phyloP scores from a whole-genome alignment of 1,284 basidiomycete species.

The Pulveroboletus sp. region DNA sequence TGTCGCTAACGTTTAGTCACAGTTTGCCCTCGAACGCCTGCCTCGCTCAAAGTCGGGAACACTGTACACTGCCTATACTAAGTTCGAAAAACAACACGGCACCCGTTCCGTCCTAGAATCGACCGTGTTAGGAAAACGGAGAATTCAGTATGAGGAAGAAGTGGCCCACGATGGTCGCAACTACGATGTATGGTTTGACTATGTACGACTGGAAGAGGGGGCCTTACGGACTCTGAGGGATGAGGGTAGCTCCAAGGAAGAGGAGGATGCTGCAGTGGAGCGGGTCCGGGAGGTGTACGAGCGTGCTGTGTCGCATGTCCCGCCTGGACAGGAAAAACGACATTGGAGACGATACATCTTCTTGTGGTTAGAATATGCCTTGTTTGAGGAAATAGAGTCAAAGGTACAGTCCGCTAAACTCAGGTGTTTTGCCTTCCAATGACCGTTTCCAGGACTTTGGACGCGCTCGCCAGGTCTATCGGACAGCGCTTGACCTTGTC shows the following conservation, averaged over 20 bases:
- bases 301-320: constrained; percentile 93
- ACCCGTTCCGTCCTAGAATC: constrained; percentile 85
- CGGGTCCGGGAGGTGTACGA: constrained; percentile 95
- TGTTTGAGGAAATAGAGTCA: constrained; percentile 96
- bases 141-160: constrained; percentile 98
- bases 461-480: constrained; percentile 89
- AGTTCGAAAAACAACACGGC: constrained; percentile 98
- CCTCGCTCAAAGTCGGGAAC: constrained; percentile 87
- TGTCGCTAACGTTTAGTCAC: constrained; percentile 3
- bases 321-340: constrained; percentile 85
- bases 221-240: constrained; percentile 75
- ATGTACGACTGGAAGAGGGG: constrained; percentile 90
- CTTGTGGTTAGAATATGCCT: constrained; percentile 93
- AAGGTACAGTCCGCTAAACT: constrained; percentile 53
- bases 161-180: constrained; percentile 85
- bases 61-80: constrained; percentile 89
- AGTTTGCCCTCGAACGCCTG: constrained; percentile 92
- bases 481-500: constrained; percentile 85
- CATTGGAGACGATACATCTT: constrained; percentile 98
- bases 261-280: constrained; percentile 55
- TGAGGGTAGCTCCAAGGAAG: constrained; percentile 72
- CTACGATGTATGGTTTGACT: constrained; percentile 99
- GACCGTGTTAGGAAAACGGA: constrained; percentile 93
- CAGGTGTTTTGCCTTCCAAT: constrained; percentile 9
- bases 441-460: constrained; percentile 63